These are phyloP conservation scores for Angophora floribunda DNA, from an alignment of 345 rosid species.

Conservation along the genomic window DNA sequence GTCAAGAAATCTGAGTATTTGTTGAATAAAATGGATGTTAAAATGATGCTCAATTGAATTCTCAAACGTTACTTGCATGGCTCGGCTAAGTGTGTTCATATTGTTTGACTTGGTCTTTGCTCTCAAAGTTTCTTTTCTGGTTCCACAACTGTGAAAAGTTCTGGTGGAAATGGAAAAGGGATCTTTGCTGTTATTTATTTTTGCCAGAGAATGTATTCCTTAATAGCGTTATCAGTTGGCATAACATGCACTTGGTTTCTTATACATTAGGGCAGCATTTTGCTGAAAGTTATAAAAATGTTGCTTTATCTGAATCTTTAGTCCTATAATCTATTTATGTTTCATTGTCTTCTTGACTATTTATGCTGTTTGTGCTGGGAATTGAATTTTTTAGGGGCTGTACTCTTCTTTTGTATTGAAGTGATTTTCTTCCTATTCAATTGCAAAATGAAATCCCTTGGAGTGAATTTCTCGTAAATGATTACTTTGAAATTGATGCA, in stretches of 20 bases:
- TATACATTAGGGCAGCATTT: background rate
- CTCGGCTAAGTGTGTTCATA: background rate
- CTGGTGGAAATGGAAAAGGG: background rate
- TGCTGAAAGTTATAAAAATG: background rate
- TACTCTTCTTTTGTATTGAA: background rate
- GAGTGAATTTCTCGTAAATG: background rate
- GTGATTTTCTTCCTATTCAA: background rate
- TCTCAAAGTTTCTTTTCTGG: background rate
- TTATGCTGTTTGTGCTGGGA: background rate
- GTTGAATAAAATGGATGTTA: background rate
- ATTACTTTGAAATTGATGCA: background rate
- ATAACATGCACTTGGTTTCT: background rate
- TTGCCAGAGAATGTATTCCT: background rate
- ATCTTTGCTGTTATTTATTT: background rate
- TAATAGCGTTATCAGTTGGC: background rate
- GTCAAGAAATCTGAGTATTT: background rate
- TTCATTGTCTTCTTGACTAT: background rate
- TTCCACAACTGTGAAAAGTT: background rate
- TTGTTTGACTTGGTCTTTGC: background rate
- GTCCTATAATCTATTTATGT: background rate
- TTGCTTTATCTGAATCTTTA: background rate
- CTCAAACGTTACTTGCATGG: background rate
- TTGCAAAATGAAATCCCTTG: background rate
- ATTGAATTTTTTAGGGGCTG: background rate
- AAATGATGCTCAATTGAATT: background rate